Conservation (phyloP, 169 alveolate species). For the Plasmodium coatneyi region DNA sequence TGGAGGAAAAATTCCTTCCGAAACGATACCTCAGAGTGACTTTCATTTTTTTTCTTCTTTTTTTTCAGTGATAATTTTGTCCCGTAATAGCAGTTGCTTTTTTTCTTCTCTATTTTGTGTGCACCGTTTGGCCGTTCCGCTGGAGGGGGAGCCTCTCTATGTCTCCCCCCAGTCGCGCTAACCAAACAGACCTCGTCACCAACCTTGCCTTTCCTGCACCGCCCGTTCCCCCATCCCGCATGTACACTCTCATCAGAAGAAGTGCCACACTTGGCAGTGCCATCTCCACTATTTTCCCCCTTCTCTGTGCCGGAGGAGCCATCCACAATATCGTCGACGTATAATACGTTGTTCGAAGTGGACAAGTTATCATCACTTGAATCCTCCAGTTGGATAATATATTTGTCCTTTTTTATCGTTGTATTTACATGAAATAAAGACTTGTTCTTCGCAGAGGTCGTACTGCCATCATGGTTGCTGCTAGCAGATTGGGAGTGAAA, state of each 20-base stretch:
- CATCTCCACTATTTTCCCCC: conserved; percentile 18
- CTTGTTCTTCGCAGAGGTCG: not conserved
- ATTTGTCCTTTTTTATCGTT: not conserved
- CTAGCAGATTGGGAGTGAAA: not conserved
- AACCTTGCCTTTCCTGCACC: not conserved
- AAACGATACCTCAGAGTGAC: not conserved
- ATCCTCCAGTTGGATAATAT: conserved; percentile 3
- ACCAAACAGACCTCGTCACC: not conserved
- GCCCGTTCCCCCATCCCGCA: not conserved
- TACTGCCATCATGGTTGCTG: not conserved
- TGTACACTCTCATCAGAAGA: not conserved
- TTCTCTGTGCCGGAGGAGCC: conserved; percentile 6
- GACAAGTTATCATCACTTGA: conserved; percentile 12
- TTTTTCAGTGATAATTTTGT: conserved; percentile 19
- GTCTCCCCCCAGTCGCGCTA: not conserved
- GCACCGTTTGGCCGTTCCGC: not conserved
- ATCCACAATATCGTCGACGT: conserved; percentile 31
- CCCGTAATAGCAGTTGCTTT: not conserved
- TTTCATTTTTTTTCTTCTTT: not conserved
- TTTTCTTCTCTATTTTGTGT: not conserved
- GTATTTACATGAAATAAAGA: conserved; percentile 27
- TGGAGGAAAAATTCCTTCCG: conserved; percentile 7
- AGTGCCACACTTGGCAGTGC: not conserved
- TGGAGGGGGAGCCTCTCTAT: not conserved
- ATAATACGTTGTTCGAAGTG: conserved; percentile 11